Conservation (phyloP, 2,329 filamentous ascomycete species). For the Alternaria alternata region DNA sequence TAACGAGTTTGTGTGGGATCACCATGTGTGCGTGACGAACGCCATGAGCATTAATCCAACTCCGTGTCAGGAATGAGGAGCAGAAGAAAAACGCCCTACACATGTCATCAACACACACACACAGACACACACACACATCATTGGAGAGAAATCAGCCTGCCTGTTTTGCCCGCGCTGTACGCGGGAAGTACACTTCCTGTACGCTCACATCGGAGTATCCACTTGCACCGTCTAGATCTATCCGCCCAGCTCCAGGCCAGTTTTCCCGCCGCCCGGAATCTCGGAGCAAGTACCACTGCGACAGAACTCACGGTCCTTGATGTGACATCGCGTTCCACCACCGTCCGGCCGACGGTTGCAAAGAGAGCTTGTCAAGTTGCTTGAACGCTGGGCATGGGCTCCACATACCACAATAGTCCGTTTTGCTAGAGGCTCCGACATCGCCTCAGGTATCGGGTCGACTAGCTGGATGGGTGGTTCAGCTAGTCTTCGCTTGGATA, state of each 20-base stretch:
- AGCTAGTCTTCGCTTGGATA: constrained; percentile 1
- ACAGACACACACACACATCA: too few species aligned
- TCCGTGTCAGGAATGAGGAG: too few species aligned
- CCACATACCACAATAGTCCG: neutral
- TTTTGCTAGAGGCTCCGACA: neutral
- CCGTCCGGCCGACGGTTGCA: too few species aligned
- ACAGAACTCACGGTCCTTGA: neutral
- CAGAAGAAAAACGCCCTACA: too few species aligned
- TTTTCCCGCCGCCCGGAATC: neutral
- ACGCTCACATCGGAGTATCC: neutral
- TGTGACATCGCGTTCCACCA: neutral
- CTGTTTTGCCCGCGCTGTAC: too few species aligned
- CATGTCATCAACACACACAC: too few species aligned
- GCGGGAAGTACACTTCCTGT: neutral
- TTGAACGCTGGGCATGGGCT: neutral
- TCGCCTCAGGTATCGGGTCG: neutral
- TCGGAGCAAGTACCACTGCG: neutral
- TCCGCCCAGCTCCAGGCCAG: neutral
- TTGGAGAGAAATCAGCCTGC: too few species aligned
- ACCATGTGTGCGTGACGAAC: too few species aligned
- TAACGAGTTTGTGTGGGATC: too few species aligned
- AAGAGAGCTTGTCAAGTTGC: neutral
- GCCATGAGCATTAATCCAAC: too few species aligned
- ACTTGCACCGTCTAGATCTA: neutral
- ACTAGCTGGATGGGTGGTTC: neutral